Evolutionary conservation across 805 yeast genomes (phyloP).

Genomic region (Hanseniaspora pseudoguilliermondii): DNA sequence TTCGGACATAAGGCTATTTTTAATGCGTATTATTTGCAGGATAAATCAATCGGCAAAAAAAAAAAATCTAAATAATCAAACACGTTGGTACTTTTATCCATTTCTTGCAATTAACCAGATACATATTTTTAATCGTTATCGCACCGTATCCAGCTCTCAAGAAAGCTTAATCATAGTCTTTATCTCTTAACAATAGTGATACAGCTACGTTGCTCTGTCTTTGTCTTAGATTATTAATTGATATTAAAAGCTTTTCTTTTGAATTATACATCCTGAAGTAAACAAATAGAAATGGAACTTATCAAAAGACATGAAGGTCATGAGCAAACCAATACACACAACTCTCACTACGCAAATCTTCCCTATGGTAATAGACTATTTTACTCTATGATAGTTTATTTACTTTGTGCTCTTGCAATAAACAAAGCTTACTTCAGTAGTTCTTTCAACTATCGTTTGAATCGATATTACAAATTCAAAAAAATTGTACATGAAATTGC

Average conservation of each 20-base stretch:
- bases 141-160: no score
- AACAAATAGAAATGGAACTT: not conserved
- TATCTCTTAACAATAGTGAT: no score
- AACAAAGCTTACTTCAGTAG: not conserved
- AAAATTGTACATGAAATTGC: slow-evolving; percentile 25
- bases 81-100: no score
- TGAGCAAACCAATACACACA: not conserved
- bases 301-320: not conserved
- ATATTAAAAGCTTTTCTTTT: not conserved
- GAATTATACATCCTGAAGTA: no score
- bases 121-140: no score
- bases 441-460: slow-evolving; percentile 19
- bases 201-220: no score
- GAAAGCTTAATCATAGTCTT: no score
- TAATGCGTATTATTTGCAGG: no score
- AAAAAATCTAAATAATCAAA: no score
- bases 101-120: no score
- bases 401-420: slow-evolving; percentile 24
- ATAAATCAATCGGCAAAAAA: no score
- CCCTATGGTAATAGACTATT: slow-evolving; percentile 48
- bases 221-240: not conserved
- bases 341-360: slow-evolving; percentile 43
- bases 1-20: no score
- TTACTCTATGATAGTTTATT: slow-evolving; percentile 31
- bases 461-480: slow-evolving; percentile 26